Evolutionary conservation across 2,329 filamentous ascomycete species (phyloP).

Genomic region (Colletotrichum orbiculare): DNA sequence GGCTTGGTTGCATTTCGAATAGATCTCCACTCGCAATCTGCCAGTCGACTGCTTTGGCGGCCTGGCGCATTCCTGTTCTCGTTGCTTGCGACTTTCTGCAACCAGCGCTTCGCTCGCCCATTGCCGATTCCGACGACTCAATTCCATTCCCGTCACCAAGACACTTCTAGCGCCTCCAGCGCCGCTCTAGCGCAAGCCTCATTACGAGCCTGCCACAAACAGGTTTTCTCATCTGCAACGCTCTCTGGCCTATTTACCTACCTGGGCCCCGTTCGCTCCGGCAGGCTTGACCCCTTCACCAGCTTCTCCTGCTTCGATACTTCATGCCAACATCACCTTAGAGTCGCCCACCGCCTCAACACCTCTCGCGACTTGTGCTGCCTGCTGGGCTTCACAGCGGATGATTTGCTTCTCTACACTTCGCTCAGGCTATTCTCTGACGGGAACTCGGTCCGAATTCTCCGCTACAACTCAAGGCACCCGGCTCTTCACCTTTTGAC

Average conservation of each 20-base stretch:
- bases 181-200: constrained; percentile 35
- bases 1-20: constrained; percentile 35
- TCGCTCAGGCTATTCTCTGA: too few species aligned
- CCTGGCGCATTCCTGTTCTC: constrained; percentile 22
- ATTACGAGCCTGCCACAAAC: constrained; percentile 5
- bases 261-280: constrained; percentile 24
- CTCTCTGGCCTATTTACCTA: constrained; percentile 32
- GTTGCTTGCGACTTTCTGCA: constrained; percentile 32
- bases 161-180: constrained; percentile 33
- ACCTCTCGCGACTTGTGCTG: too few species aligned
- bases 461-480: too few species aligned
- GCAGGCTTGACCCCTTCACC: background rate
- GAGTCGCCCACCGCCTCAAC: too few species aligned
- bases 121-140: constrained; percentile 37
- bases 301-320: constrained; percentile 2
- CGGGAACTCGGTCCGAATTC: too few species aligned
- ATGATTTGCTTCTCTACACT: too few species aligned
- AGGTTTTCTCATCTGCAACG: constrained; percentile 22
- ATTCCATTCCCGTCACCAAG: constrained; percentile 38
- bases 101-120: constrained; percentile 22
- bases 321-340: background rate
- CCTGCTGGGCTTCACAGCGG: too few species aligned
- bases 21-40: constrained; percentile 30
- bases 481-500: too few species aligned
- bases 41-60: constrained; percentile 16